Base-by-base conservation (phyloP, 371 early-diverging fungal genomes). In the Mucor plumbeus region DNA sequence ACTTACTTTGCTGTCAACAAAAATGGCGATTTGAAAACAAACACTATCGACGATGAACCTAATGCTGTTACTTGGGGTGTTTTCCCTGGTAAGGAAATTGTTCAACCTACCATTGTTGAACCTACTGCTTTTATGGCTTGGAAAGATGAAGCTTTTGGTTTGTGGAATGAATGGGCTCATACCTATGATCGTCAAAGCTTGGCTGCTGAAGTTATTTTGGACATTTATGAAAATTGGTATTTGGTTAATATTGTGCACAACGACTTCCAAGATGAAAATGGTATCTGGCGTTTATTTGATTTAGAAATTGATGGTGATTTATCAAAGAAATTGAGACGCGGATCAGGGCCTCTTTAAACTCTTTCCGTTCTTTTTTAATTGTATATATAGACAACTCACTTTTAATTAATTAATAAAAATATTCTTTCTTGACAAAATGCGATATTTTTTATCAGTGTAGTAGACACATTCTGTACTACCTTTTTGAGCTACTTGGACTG, bases 21-120 rank as follows among this genome's bases (percentile, higher is more conserved):
- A 73, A 53, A 67, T 62, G 97, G 97, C 56, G 92, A 95, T 69
- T 84, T 97, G 64, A 77, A 79, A 53, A 95, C 96, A 47, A 97
- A 97, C 82, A 91, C 90, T 54, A 81, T 85, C 40, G 85, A 79
- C 59, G 95, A 94, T 73, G 89, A 89, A 19, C 95, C 97, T 13
- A 97, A 95, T 68, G 98, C 99, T 13, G 96, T 98, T 15, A 97
- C 99, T 8, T 98, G 99, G 99, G 99, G 99, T 65, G 97, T 97
- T 6, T 98, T 98, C 89, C 97, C 97, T 8, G 97, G 97, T 63
- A 96, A 96, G 78, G 98, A 98, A 72, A 95, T 98, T 69, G 85
- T 97, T 38, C 99, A 98, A 76, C 98, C 98, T 14, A 98, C 99
- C 13, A 88, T 98, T 70, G 97, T 97, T 31, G 99, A 98, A 71